A percentile compares a stretch with the other conserved stretches of the same genome.
phyloP scores from a whole-genome alignment of 1,139 yeast genomes.

The Kluyveromyces sp. region DNA sequence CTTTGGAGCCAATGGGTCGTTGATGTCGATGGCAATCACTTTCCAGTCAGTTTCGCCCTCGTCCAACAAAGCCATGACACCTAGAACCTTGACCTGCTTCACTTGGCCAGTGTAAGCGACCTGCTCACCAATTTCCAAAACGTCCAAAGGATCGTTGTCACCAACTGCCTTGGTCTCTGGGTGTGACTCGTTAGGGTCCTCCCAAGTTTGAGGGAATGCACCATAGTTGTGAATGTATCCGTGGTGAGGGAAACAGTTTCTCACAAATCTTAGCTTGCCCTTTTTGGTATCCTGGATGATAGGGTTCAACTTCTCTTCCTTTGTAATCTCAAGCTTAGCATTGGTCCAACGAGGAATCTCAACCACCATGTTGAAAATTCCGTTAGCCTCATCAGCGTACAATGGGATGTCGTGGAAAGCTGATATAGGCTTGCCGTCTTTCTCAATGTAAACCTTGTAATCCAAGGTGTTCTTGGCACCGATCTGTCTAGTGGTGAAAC shows the following conservation, averaged over 20 bases:
- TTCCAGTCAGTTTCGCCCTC: conserved; percentile 97
- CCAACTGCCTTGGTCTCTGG: conserved; percentile 79
- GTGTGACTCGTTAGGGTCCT: conserved; percentile 65
- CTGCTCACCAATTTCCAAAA: conserved; percentile 77
- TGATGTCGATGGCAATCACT: conserved; percentile 65
- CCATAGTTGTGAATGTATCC: conserved; percentile 93
- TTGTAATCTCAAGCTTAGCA: conserved; percentile 79
- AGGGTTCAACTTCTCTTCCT: conserved; percentile 63
- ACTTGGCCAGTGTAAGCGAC: conserved; percentile 70
- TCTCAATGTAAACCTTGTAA: conserved; percentile 71
- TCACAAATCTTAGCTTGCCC: conserved; percentile 74
- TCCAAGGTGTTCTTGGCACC: conserved; percentile 92
- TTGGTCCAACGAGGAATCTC: conserved; percentile 91
- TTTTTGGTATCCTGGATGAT: conserved; percentile 81
- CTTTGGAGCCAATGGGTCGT: conserved; percentile 70
- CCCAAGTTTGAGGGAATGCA: conserved; percentile 95
- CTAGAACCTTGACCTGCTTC: conserved; percentile 75
- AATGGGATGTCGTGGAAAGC: conserved; percentile 76
- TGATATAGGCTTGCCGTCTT: conserved; percentile 62
- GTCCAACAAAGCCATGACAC: conserved; percentile 80
- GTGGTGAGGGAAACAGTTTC: conserved; percentile 84
- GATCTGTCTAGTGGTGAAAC: conserved; percentile 72
- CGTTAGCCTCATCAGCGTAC: conserved; percentile 55
- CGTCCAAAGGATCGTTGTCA: conserved; percentile 88
- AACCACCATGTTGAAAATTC: conserved; percentile 75